Evolutionary conservation across 768 basidiomycete species (phyloP), one percentile per base, ranked within the genome.

Genomic region (Hirschioporus abietinus): DNA sequence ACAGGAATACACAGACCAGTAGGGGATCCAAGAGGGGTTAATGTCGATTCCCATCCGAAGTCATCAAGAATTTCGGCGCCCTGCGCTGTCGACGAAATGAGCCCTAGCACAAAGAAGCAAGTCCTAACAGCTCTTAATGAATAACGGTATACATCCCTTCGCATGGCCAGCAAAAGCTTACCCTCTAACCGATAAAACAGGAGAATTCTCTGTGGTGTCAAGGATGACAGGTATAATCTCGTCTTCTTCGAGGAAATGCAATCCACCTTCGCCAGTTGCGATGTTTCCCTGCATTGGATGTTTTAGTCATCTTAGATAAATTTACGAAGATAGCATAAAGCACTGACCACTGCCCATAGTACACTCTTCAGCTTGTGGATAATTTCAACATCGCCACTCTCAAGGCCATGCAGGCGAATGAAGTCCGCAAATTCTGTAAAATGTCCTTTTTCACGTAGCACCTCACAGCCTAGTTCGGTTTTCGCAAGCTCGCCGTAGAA

Each of bases 401-500:
- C 96, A 63, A 90, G 82, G 23, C 89, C 90, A 75, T 99, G 95
- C 67, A 88, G 86, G 25, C 93, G 85, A 64, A 99, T 92, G 71
- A 96, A 92, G 67, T 93, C 88, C 0, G 93, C 89, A 72, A 98
- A 98, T 69, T 96, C 93, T 6, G 84, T 74, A 72, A 99, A 95
- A 74, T 99, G 94, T 0, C 93, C 93, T 70, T 91, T 95, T 67
- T 96, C 95, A 67, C 89, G 87, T 57, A 99, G 79, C 10, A 95
- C 88, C 73, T 92, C 91, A 76, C 95, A 96, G 0, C 97, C 97
- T 63, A 96, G 88, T 66, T 92, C 91, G 2, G 97, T 99, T 76
- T 97, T 98, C 60, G 95, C 90, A 85, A 99, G 92, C 76, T 98
- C 96, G 24, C 96, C 96, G 72, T 98, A 96, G 77, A 99, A 99